Evolutionary conservation across 208 protist species (phyloP).

Genomic region (Polymyxa betae): DNA sequence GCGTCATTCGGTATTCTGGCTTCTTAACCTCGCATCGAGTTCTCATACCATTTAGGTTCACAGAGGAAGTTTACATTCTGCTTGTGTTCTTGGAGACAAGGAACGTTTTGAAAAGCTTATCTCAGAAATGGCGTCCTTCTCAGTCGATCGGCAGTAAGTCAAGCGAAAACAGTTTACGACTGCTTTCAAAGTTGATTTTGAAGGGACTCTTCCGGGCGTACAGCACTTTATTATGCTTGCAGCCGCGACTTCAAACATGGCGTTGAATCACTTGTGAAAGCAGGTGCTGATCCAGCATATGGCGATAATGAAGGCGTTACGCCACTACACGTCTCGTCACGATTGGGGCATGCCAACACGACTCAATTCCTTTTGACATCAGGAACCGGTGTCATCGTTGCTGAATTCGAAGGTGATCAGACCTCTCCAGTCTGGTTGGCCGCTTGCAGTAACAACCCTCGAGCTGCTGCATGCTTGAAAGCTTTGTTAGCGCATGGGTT

Average conservation of each 20-base stretch:
- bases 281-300: not conserved
- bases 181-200: not conserved
- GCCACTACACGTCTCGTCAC: not conserved
- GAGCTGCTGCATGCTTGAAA: not conserved
- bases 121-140: not conserved
- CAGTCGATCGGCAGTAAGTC: constrained; percentile 30
- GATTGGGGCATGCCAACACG: constrained; percentile 28
- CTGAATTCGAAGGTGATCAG: not conserved
- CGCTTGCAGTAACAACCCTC: not conserved
- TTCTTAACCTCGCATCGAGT: not conserved
- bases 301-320: not conserved
- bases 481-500: not conserved
- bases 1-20: not conserved
- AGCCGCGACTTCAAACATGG: not conserved
- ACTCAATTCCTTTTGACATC: not conserved
- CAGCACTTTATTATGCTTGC: constrained; percentile 32
- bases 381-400: not conserved
- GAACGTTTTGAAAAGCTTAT: not conserved
- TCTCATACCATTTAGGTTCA: not conserved
- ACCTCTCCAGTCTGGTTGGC: constrained; percentile 1
- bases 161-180: too few relatives aligned
- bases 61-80: not conserved
- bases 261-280: not conserved
- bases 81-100: not conserved
- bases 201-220: not conserved